Base-by-base conservation (phyloP, 169 alveolate species). In the Eimeria acervulina region DNA sequence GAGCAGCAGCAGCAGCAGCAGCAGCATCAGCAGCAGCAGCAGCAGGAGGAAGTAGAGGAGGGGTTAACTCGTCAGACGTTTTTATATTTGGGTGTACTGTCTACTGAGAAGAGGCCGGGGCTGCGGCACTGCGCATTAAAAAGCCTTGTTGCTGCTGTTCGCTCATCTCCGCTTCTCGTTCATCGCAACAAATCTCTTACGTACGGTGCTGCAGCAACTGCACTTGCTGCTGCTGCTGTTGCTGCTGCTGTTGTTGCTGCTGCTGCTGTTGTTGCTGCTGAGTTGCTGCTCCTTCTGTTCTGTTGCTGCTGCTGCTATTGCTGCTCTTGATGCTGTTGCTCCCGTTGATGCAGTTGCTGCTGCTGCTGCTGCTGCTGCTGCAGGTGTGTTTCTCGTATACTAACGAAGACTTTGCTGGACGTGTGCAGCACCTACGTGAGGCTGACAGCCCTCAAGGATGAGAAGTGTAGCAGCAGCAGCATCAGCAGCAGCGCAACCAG, bases 341-440 rank as follows among this genome's bases (percentile, higher is more conserved):
- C 21, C 76, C 23, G 76, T 8, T 66, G 51, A 28, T 38, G 19
- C 0, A 1, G 51, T 38, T 19, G 28, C 47, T 72, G 84, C 84
- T 36, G 52, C 31, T 74, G 42, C 31, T 74, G 84, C 66, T 78
- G 89, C 89, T n/a, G 33, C 26, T 44, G 89, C 89, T 78, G 89
- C 68, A 78, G 89, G 89, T 26, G 89, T 31, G 66, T 78, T 8
- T 78, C 89, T 59, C 59, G 66, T 13, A 78, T 78, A 23, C 66
- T 78, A 63, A 78, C 89, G 31, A 28, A 59, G 19, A 78, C 89
- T 31, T 38, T 78, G 36, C 33, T 78, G 36, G 89, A 26, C 33
- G 89, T 78, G 17, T 78, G 89, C 89, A 59, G 66, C 89, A 12
- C 89, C 1, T 78, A 42, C 61, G 33, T 44, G 21, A 44, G 36